These are phyloP conservation scores for Rugonectria rugulosa DNA, from an alignment of 2,329 filamentous ascomycete genomes.

Conservation along the genomic window DNA sequence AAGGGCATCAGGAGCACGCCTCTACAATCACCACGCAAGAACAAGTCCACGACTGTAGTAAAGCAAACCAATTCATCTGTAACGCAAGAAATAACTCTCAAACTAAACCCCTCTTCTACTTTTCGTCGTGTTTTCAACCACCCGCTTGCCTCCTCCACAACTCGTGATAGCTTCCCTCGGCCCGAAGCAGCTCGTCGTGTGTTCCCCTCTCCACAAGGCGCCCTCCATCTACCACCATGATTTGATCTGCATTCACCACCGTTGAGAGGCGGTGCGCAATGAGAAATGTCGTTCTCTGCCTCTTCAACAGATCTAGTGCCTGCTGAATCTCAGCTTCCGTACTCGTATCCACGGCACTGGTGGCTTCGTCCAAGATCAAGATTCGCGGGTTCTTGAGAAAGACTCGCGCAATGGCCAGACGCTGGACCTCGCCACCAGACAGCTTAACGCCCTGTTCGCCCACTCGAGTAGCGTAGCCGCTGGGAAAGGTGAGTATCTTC, in stretches of 20 bases:
- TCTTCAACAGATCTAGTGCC: conserved; percentile 54
- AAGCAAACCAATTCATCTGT: too few relatives aligned
- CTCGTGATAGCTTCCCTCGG: conserved; percentile 58
- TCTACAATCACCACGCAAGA: too few relatives aligned
- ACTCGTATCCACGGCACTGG: conserved; percentile 55
- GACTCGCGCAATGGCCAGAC: conserved; percentile 55
- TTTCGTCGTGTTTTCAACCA: not conserved
- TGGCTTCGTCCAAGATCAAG: conserved; percentile 57
- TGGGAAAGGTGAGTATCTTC: conserved; percentile 65
- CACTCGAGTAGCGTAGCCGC: conserved; percentile 56
- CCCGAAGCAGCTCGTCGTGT: conserved; percentile 55
- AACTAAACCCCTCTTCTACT: not conserved
- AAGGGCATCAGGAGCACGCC: not conserved
- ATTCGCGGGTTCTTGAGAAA: conserved; percentile 40
- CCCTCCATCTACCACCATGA: conserved; percentile 61
- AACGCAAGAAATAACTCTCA: too few relatives aligned
- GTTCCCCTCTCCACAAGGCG: conserved; percentile 59
- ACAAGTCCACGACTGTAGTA: too few relatives aligned
- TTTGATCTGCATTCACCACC: conserved; percentile 57
- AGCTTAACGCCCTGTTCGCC: conserved; percentile 58
- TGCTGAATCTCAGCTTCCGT: conserved; percentile 55
- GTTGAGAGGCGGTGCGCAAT: conserved; percentile 55
- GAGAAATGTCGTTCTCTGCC: conserved; percentile 59
- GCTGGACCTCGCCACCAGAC: conserved; percentile 60
- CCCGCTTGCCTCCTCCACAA: conserved; percentile 58